Evolutionary conservation across 2,329 filamentous ascomycete genomes (phyloP), one percentile per base, ranked within the genome.

Genomic region (Dryadomyces quercus-mongolicae): DNA sequence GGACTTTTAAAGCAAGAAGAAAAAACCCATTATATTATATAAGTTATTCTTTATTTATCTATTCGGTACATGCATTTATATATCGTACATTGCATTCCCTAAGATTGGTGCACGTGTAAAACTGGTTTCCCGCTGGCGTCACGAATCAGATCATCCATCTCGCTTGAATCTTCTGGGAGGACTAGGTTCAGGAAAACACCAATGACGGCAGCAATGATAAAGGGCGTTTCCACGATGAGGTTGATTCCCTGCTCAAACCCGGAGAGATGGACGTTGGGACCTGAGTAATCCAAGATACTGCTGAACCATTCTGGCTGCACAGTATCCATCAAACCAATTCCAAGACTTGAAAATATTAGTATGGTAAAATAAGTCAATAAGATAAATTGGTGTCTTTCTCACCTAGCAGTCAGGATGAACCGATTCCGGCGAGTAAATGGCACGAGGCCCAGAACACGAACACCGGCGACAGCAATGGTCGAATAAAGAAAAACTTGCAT

Each of bases 401-500:
- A 31, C 25, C 54, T 56, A 0, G 80, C 80, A 0, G 81, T 84
- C 21, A 86, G 67, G 59, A 85, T 80, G 65, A 86, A 86, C 0
- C 82, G 72, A 60, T 84, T 86, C 4, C 82, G 75, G 6, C 82
- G 73, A 0, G 78, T 85, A 64, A 84, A 85, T 0, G 76, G 73
- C 38, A 81, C 75, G 7, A 78, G 77, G 12, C 74, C 75, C 56
- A 85, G 80, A 59, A 87, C 85, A 4, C 81, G 74, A 58, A 86
- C 76, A 63, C 83, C 83, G 13, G 78, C 81, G 3, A 84, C 76
- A 1, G 80, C 78, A 38, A 86, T 84, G 7, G 81, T 78, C 36
- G 73, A 74, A 70, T 85, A 86, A 16, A 86, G 72, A 67, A 86
- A 86, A 0, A 82, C 84, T 56, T 74, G 71, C 70, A 74, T 74